Percentiles rank a stretch among this genome's conserved stretches.
Conservation (phyloP, 495 filamentous ascomycete genomes). For the Aspergillus nanangensis region DNA sequence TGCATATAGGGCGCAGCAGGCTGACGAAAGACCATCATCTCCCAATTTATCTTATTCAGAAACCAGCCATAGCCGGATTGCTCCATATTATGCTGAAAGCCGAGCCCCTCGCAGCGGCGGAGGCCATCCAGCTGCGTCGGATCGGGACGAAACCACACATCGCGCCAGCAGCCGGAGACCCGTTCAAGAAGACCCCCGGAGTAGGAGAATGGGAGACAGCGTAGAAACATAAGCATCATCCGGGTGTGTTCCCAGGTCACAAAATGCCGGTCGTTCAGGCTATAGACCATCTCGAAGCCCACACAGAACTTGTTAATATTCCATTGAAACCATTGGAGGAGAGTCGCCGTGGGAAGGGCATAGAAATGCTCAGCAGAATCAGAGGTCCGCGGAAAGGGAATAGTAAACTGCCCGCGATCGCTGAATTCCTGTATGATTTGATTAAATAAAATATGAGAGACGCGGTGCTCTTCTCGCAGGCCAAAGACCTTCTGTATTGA, state of each 20-base stretch:
- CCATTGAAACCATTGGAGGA: conserved; percentile 1
- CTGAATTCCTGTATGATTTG: neutral
- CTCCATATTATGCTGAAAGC: too few relatives aligned
- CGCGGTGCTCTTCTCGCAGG: neutral
- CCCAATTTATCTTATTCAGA: too few relatives aligned
- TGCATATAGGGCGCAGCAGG: too few relatives aligned
- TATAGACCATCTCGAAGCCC: conserved; percentile 5
- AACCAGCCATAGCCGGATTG: too few relatives aligned
- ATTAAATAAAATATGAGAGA: neutral
- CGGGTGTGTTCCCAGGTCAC: conserved; percentile 2
- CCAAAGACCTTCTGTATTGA: neutral
- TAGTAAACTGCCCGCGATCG: neutral
- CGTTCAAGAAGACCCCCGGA: neutral
- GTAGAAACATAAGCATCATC: conserved; percentile 6
- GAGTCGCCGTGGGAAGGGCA: neutral
- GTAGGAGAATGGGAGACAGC: conserved; percentile 2
- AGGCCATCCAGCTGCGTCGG: neutral
- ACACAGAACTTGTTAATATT: conserved; percentile 7
- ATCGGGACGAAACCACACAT: neutral
- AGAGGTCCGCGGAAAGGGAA: neutral
- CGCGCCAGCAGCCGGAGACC: neutral
- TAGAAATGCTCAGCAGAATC: neutral
- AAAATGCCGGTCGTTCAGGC: neutral
- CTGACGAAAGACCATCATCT: too few relatives aligned
- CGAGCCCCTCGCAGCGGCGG: conserved; percentile 6